Evolutionary conservation across 2,329 filamentous ascomycete genomes (phyloP), one percentile per base, ranked within the genome.

Genomic region (Cladosporium sp.): DNA sequence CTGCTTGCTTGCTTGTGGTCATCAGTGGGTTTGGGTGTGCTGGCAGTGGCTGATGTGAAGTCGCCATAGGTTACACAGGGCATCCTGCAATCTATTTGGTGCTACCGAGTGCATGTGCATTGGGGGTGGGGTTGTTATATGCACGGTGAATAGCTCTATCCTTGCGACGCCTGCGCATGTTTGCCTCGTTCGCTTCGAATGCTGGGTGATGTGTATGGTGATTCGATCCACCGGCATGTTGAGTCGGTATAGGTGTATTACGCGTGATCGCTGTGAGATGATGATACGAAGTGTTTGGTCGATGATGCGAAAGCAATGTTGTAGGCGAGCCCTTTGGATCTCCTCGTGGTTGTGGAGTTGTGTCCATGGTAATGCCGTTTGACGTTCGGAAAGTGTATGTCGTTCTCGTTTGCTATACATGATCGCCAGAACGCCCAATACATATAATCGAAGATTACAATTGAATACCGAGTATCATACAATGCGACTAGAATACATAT

Each of bases 41-140:
- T 33, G 35, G 40, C 40, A 21, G 18, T 33, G 58, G 58, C 37
- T 60, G 40, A 40, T 33, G 26, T 46, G 58, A 59, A 40, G 60
- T 53, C 46, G 44, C 26, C 44, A 49, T 16, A 21, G 21, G 59
- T 62, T 62, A 37, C 49, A 62, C 60, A 53, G 23, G 18, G 10
- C 21, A 33, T 40, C 49, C 60, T 55, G 60, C 31, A 62, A 62
- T 62, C 49, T 62, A 31, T 8, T 40, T 26, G 21, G 60, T 62
- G 49, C 33, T 37, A 55, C 49, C 10, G 31, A 21, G 46, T 49
- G 46, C 60, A 62, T 62, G 49, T 53, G 59, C 29, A 44, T 21
- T 26, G 37, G 46, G 14, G 29, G 37, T 60, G 57, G 55, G 31
- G 55, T 28, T n/a, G 23, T 16, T 23, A 14, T 60, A 60, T 33